Percentiles rank a stretch among this genome's conserved stretches.
Evolutionary conservation across 2,329 filamentous ascomycete genomes (phyloP).

Genomic region (Colletotrichum simmondsii): DNA sequence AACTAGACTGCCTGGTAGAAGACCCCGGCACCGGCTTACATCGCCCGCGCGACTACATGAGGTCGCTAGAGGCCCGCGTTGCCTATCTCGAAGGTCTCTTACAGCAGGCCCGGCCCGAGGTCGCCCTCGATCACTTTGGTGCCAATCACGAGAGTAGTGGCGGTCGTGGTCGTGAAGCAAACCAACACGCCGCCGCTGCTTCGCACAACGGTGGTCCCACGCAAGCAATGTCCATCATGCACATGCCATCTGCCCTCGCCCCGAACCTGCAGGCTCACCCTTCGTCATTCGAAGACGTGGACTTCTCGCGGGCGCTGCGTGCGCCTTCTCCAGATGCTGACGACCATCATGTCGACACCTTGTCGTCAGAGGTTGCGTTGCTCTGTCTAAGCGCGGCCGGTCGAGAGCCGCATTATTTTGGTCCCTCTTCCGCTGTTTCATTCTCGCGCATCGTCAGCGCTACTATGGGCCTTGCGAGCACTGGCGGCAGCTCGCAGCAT

Average conservation of each 20-base stretch:
- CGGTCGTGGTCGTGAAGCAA: background rate
- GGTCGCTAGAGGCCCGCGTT: constrained; percentile 41
- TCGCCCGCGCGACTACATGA: constrained; percentile 45
- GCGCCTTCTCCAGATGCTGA: constrained; percentile 10
- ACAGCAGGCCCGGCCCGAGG: constrained; percentile 40
- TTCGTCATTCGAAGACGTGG: background rate
- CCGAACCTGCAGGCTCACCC: background rate
- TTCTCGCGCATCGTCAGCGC: constrained; percentile 44
- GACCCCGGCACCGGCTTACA: constrained; percentile 47
- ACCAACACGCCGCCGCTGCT: background rate
- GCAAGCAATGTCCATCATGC: background rate
- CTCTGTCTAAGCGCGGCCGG: constrained; percentile 45
- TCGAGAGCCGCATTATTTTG: constrained; percentile 49
- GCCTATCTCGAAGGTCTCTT: constrained; percentile 44
- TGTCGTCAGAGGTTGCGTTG: constrained; percentile 45
- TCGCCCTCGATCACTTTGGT: constrained; percentile 37
- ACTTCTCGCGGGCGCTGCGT: background rate
- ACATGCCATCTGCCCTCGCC: background rate
- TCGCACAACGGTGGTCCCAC: background rate
- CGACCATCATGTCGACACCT: constrained; percentile 30
- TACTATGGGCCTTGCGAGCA: constrained; percentile 35
- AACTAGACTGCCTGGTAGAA: constrained; percentile 46
- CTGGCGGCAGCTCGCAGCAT: constrained; percentile 24
- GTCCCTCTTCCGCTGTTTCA: constrained; percentile 46
- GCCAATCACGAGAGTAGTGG: background rate